Base-by-base conservation (phyloP, 2,329 filamentous ascomycete genomes). In the Monosporascus sp. region DNA sequence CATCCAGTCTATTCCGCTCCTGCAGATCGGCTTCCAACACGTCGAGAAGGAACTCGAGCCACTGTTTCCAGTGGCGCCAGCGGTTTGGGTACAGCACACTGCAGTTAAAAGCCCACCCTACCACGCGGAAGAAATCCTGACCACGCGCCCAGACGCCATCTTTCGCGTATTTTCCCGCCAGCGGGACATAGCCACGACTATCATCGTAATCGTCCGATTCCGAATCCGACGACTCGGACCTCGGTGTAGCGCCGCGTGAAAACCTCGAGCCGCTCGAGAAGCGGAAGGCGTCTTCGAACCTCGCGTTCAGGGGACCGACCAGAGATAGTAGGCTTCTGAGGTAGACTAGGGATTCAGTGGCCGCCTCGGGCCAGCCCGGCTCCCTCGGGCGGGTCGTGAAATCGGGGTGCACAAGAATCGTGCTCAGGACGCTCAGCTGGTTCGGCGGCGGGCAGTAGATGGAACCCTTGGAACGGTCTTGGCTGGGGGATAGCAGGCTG, bases 101-200 rank as follows among this genome's bases (percentile, higher is more conserved):
- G 72, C 93, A 97, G 66, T 93, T 94, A 68, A 97, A 91, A 0
- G 89, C 88, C 94, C 94, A 97, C 3, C 93, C 94, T 0, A 94
- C 80, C 0, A 89, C 82, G 43, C 85, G 81, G 91, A 94, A 99
- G 63, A 97, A 95, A 65, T 96, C 90, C 56, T 89, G 85, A 1
- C 87, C 89, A n/a, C 82, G 80, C 17, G 74, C 74, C 83, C 89
- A 96, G 2, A 97, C 58, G 31, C 87, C 86, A 44, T 84, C 74
- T 49, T 82, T 80, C 1, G 86, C 85, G 53, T 91, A 76, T 9
- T 78, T 76, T 7, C 82, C 78, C 45, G 76, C 74, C 37, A 91
- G 71, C 9, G 74, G 71, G 40, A 79, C 79, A 1, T 76, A 75
- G 1, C 82, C 79, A 11, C 74, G 70, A 7, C 75, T 73, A 9